phyloP scores from a whole-genome alignment of 2,329 filamentous ascomycete species.

The Aspergillus fijiensis region DNA sequence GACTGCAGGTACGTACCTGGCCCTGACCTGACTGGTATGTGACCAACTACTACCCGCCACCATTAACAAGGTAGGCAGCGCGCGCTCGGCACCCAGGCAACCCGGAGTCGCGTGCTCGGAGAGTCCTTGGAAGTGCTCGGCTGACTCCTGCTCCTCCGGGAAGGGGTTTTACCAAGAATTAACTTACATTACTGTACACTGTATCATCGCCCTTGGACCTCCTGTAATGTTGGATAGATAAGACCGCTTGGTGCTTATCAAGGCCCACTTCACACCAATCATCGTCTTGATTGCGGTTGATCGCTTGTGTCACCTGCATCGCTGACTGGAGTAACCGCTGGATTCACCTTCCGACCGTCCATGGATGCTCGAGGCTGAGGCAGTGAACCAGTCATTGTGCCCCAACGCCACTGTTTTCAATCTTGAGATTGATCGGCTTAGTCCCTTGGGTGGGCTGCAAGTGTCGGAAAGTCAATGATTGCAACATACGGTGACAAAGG shows the following conservation, averaged over 20 bases:
- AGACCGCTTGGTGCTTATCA: conserved; percentile 4
- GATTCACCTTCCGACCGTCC: neutral
- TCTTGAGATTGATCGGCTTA: neutral
- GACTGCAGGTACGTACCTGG: conserved; percentile 7
- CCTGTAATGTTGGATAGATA: conserved; percentile 3
- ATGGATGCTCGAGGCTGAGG: neutral
- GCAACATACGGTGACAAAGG: neutral
- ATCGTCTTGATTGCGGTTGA: neutral
- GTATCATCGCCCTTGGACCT: neutral
- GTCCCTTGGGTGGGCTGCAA: neutral
- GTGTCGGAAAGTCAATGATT: neutral
- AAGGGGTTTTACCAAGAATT: conserved; percentile 2
- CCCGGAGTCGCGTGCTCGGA: conserved; percentile 8
- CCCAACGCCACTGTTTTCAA: neutral
- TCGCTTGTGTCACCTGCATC: neutral
- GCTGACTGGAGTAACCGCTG: neutral
- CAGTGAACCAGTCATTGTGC: neutral
- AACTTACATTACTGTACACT: neutral
- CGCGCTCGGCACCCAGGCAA: conserved; percentile 6
- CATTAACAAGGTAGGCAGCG: neutral
- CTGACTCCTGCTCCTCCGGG: conserved; percentile 8
- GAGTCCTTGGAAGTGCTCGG: conserved; percentile 5
- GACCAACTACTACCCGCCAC: neutral
- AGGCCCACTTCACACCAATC: neutral
- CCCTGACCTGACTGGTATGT: neutral